These are phyloP conservation scores for Cystobasidium pallidum DNA, from an alignment of 1,284 basidiomycete genomes.

Conservation along the genomic window DNA sequence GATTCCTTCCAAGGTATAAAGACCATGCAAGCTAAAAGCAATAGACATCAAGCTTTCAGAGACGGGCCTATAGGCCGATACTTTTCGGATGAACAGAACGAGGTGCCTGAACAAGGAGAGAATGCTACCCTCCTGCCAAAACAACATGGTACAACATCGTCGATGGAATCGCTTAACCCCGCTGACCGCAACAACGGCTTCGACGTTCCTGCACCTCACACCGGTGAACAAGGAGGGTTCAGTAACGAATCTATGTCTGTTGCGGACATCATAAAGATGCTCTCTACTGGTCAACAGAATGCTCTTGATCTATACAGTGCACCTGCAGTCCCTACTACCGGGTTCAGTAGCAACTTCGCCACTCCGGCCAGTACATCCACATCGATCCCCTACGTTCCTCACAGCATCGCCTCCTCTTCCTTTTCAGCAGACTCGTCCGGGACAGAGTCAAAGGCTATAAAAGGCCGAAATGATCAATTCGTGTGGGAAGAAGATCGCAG, in stretches of 20 bases:
- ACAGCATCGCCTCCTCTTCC: not conserved
- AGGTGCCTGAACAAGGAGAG: not conserved
- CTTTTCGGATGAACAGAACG: slow-evolving; percentile 24
- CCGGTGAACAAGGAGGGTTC: slow-evolving; percentile 12
- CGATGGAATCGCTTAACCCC: too few relatives aligned
- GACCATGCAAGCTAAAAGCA: slow-evolving; percentile 4
- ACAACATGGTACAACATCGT: not conserved
- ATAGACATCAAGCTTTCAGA: slow-evolving; percentile 11
- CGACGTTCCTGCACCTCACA: not conserved
- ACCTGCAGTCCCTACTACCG: not conserved
- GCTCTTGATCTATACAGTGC: slow-evolving; percentile 12
- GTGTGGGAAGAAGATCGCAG: slow-evolving; percentile 30
- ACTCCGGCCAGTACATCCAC: slow-evolving; percentile 15
- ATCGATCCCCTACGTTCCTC: slow-evolving; percentile 3
- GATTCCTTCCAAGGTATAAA: slow-evolving; percentile 1
- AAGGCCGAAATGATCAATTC: slow-evolving; percentile 3
- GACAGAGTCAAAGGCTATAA: not conserved
- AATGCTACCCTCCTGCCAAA: too few relatives aligned
- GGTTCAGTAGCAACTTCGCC: not conserved
- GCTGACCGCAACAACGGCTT: not conserved
- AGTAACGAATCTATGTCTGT: slow-evolving; percentile 19
- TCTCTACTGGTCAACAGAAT: slow-evolving; percentile 21
- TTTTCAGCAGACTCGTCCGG: not conserved
- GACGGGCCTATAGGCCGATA: slow-evolving; percentile 13
- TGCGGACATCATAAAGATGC: slow-evolving; percentile 24